phyloP scores from a whole-genome alignment of 768 basidiomycete genomes.

The Collybia mongolica region DNA sequence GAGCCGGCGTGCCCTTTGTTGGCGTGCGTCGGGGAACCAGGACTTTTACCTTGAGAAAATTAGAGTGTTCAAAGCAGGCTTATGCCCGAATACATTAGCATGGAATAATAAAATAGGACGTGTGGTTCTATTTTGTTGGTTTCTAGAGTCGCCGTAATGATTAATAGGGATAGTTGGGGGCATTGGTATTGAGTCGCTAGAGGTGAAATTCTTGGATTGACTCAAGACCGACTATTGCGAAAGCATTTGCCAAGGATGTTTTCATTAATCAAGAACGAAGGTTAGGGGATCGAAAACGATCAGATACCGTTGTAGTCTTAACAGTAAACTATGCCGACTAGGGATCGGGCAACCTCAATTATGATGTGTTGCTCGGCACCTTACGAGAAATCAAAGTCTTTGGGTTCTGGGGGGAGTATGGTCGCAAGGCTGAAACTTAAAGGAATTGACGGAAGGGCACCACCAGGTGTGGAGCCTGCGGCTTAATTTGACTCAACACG shows the following conservation, averaged over 20 bases:
- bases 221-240: conserved; percentile 78
- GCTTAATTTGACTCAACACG: conserved; percentile 15
- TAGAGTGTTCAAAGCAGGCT: conserved; percentile 82
- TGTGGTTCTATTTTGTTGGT: conserved; percentile 83
- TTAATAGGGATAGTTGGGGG: conserved; percentile 83
- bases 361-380: conserved; percentile 74
- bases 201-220: conserved; percentile 87
- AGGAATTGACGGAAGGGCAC: conserved; percentile 85
- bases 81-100: conserved; percentile 79
- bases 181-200: conserved; percentile 80
- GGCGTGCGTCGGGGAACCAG: conserved; percentile 70
- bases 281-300: conserved; percentile 85
- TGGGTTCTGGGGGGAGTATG: conserved; percentile 65
- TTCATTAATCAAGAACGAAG: conserved; percentile 86
- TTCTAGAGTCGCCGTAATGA: conserved; percentile 80
- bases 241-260: conserved; percentile 86
- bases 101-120: conserved; percentile 83
- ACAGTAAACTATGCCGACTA: conserved; percentile 74
- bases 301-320: conserved; percentile 70
- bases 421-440: conserved; percentile 69
- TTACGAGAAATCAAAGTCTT: conserved; percentile 89
- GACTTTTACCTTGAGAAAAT: conserved; percentile 83
- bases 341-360: conserved; percentile 66
- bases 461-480: conserved; percentile 56
- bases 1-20: conserved; percentile 65